These are phyloP conservation scores for Sonneratia caseolaris DNA, from an alignment of 345 rosid species.

Conservation along the genomic window DNA sequence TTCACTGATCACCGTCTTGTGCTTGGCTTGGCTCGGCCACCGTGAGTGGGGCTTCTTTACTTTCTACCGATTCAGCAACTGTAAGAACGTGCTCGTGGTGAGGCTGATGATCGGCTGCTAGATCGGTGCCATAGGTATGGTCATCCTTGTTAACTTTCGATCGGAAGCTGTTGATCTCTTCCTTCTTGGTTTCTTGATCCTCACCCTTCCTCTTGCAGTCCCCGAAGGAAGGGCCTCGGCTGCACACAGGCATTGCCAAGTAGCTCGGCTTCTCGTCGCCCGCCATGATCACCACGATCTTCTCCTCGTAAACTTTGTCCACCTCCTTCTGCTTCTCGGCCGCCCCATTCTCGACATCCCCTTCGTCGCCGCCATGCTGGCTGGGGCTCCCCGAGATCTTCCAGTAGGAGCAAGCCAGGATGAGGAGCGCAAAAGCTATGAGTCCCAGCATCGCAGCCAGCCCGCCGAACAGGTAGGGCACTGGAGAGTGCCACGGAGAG, in stretches of 20 bases:
- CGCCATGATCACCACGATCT: conserved; percentile 81
- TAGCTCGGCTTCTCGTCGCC: conserved; percentile 66
- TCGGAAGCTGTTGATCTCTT: background rate
- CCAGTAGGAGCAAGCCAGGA: conserved; percentile 94
- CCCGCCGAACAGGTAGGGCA: conserved; percentile 87
- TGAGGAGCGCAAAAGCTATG: conserved; percentile 76
- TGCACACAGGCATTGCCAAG: conserved; percentile 56
- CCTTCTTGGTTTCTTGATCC: conserved; percentile 1
- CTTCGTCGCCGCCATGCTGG: conserved; percentile 18
- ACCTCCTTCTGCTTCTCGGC: conserved; percentile 9
- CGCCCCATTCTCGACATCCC: conserved; percentile 34
- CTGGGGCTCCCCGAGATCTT: conserved; percentile 41
- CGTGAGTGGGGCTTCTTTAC: background rate
- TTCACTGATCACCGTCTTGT: background rate
- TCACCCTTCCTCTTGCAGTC: conserved; percentile 20
- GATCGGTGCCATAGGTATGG: background rate
- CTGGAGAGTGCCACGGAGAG: conserved; percentile 96
- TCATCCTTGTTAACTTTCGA: background rate
- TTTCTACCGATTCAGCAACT: background rate
- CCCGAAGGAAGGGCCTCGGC: conserved; percentile 31
- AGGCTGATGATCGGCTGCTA: background rate
- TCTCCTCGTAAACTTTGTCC: conserved; percentile 38
- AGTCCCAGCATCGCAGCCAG: conserved; percentile 93
- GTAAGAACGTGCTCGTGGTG: background rate
- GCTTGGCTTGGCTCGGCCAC: background rate